Evolutionary conservation across 2,329 filamentous ascomycete genomes (phyloP).

Genomic region (Didymella lethalis): DNA sequence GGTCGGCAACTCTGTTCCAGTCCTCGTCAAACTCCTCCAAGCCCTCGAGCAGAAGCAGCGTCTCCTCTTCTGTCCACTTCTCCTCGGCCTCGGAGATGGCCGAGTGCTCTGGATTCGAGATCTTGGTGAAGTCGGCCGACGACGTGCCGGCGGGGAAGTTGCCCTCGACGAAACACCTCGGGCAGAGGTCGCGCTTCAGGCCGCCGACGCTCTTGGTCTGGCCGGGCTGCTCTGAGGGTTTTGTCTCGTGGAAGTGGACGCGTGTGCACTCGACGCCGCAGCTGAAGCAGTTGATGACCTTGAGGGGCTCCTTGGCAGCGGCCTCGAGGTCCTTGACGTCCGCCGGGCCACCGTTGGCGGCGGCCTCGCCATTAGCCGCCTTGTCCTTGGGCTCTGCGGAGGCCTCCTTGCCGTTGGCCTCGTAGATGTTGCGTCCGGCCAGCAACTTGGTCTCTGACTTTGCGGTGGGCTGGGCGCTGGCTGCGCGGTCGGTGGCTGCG

Average conservation of each 20-base stretch:
- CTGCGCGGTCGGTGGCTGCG: slow-evolving; percentile 74
- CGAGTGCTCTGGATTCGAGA: slow-evolving; percentile 87
- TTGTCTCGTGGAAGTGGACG: slow-evolving; percentile 74
- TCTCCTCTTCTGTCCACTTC: slow-evolving; percentile 90
- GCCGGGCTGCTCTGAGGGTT: slow-evolving; percentile 59
- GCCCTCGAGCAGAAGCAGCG: slow-evolving; percentile 86
- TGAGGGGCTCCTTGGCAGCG: slow-evolving; percentile 68
- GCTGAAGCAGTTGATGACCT: slow-evolving; percentile 81
- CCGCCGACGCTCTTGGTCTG: slow-evolving; percentile 63
- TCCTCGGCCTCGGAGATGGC: slow-evolving; percentile 81
- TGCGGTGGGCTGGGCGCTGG: slow-evolving; percentile 68
- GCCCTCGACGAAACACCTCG: slow-evolving; percentile 86
- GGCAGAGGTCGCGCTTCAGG: slow-evolving; percentile 86
- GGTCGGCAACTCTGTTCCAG: slow-evolving; percentile 91
- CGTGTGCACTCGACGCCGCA: slow-evolving; percentile 90
- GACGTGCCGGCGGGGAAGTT: slow-evolving; percentile 82
- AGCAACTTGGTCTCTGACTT: slow-evolving; percentile 91
- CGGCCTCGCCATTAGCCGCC: slow-evolving; percentile 65
- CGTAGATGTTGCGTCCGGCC: slow-evolving; percentile 93
- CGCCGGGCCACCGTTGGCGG: slow-evolving; percentile 70
- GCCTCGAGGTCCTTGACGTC: slow-evolving; percentile 70
- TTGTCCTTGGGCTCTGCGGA: slow-evolving; percentile 72
- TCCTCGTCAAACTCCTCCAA: slow-evolving; percentile 94
- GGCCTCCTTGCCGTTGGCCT: slow-evolving; percentile 86
- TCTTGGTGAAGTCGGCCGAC: slow-evolving; percentile 82